Evolutionary conservation across 1,139 yeast genomes (phyloP), one percentile per base, ranked within the genome.

Genomic region (Candida neerlandica): DNA sequence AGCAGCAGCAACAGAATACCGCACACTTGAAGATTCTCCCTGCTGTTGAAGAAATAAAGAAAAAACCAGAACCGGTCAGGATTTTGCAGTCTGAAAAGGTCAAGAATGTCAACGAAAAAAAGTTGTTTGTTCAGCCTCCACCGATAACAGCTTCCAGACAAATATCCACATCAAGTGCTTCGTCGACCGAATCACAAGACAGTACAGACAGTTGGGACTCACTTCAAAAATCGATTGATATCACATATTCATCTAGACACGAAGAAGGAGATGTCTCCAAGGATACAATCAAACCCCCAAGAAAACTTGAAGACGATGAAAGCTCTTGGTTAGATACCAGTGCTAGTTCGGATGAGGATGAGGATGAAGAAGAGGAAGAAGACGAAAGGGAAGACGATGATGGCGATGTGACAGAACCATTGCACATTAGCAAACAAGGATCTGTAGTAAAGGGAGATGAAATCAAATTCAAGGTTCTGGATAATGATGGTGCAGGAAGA

Each of bases 401-500:
- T 5, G 38, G n/a, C 11, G 51, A 43, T 7, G 47, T 44, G 16
- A 49, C 49, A 5, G 34, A 48, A 38, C 58, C 59, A 12, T 48
- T 57, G 19, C 37, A 49, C 11, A 50, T 55, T 5, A 26, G n/a
- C 23, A 35, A 35, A 29, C 42, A 39, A 35, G 34, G 14, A 21
- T 12, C 16, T 21, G 5, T n/a, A 14, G n/a, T 23, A 3, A 34
- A 16, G 6, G 34, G 4, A 5, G 6, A 19, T 12, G 38, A 29
- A 9, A 19, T 39, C 18, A 37, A 38, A 12, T 14, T 18, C 2
- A 32, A 14, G 9, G 21, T 34, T 39, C n/a, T 29, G 5, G 45
- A 46, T 18, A 72, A 73, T 50, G 61, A 56, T 21, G 80, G 78
- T 3, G 60, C 63, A 1, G 78, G 78, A 0, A 65, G 58, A 44